Evolutionary conservation across 2,329 filamentous ascomycete genomes (phyloP), one percentile per base, ranked within the genome.

Genomic region (Tolypocladium sp.): DNA sequence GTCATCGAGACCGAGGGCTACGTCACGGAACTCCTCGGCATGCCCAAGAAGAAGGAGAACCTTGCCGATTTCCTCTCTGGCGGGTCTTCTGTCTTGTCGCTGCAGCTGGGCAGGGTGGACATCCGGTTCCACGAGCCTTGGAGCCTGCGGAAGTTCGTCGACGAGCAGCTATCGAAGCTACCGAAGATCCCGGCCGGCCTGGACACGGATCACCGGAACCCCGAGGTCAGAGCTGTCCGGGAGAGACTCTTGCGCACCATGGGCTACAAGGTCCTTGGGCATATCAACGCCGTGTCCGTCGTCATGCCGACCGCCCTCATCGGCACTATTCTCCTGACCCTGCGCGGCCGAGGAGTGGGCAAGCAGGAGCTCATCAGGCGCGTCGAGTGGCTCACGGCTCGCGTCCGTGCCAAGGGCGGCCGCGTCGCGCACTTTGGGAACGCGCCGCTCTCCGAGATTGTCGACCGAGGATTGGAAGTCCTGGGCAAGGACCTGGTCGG

Each of bases 1-100:
- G 94, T 99, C 59, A 95, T 99, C 61, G 94, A 99, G 73, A 96
- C 95, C 1, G 92, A 96, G 73, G 94, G 92, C 6, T 99, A 99
- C 69, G 93, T 97, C 52, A 94, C 87, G 40, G 94, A 99, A 72
- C 82, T 99, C 2, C 82, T 99, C 0, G 94, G 94, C 3, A 88
- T 95, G 62, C 94, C 94, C 0, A 99, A 99, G 74, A 91, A 91
- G 68, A 96, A 96, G 70, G 94, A 99, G 70, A 97, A 96, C 62
- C 77, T 99, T 42, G 84, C 87, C 40, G 91, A 95, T 67, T 96
- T 99, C 66, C 76, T 99, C n/a, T 89, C 88, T 1, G 85, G 91
- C 35, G 82, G 83, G 4, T 95, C 92, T 0, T 96, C 91, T 0
- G 88, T 99, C 2, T 77, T 99, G 6, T 96, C 91, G 0, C 77